Evolutionary conservation across 805 yeast genomes (phyloP).

Genomic region (Suhomyces kilbournensis): DNA sequence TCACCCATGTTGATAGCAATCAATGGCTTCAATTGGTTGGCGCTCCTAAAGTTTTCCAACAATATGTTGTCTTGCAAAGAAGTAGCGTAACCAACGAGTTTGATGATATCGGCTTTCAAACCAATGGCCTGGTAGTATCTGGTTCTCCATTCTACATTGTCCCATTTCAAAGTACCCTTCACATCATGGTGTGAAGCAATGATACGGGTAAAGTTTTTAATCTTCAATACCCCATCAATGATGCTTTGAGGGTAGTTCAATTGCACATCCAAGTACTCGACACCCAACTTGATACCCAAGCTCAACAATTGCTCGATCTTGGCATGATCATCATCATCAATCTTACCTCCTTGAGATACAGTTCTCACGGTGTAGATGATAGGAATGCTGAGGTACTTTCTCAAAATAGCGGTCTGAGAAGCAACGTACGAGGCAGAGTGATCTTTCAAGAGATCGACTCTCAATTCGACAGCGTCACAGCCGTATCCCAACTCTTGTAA

Average conservation of each 20-base stretch:
- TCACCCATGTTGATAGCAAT: constrained; percentile 82
- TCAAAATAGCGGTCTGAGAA: constrained; percentile 66
- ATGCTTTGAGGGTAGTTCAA: constrained; percentile 61
- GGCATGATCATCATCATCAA: constrained; percentile 56
- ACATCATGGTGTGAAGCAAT: constrained; percentile 85
- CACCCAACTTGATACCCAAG: constrained; percentile 72
- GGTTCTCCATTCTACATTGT: constrained; percentile 67
- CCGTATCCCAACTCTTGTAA: constrained; percentile 62
- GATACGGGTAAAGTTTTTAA: constrained; percentile 60
- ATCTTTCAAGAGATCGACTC: constrained; percentile 67
- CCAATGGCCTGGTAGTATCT: constrained; percentile 65
- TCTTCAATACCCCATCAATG: constrained; percentile 48
- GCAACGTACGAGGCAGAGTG: constrained; percentile 57
- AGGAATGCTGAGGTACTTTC: constrained; percentile 66
- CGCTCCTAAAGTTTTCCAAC: constrained; percentile 64
- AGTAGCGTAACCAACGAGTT: constrained; percentile 78
- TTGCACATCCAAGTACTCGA: constrained; percentile 79
- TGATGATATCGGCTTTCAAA: constrained; percentile 68
- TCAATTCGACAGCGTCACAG: constrained; percentile 75
- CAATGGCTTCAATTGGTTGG: constrained; percentile 59
- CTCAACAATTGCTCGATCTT: constrained; percentile 49
- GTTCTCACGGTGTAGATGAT: constrained; percentile 81
- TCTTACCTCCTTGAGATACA: constrained; percentile 74
- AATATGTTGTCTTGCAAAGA: constrained; percentile 62
- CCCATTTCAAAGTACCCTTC: constrained; percentile 62